Evolutionary conservation across 495 filamentous ascomycete genomes (phyloP).

Genomic region (Aspergillus cavernicola): DNA sequence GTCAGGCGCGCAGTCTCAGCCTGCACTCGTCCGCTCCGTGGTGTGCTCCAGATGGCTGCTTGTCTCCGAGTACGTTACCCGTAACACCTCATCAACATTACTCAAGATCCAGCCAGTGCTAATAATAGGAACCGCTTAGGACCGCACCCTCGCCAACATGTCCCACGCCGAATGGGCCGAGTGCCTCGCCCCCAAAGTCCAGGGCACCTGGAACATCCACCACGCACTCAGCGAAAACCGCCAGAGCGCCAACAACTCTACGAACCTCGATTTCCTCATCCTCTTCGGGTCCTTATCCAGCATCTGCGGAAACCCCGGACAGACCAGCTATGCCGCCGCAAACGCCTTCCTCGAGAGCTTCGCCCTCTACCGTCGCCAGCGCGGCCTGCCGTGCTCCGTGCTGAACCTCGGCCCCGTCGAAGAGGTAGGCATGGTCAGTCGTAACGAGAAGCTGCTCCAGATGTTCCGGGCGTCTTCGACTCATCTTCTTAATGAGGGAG

Average conservation of each 20-base stretch:
- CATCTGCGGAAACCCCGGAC: slow-evolving; percentile 24
- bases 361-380: slow-evolving; percentile 21
- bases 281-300: slow-evolving; percentile 38
- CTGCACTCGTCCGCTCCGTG: too few relatives aligned
- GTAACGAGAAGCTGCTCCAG: neutral
- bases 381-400: slow-evolving; percentile 23
- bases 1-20: slow-evolving; percentile 35
- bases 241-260: slow-evolving; percentile 30
- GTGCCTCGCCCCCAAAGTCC: slow-evolving; percentile 37
- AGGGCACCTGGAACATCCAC: slow-evolving; percentile 55
- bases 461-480: neutral
- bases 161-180: slow-evolving; percentile 30
- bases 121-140: slow-evolving; percentile 15
- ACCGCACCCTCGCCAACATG: slow-evolving; percentile 32
- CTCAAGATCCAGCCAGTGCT: slow-evolving; percentile 37
- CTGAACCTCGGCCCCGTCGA: neutral
- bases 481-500: neutral
- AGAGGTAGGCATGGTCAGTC: neutral
- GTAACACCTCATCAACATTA: too few relatives aligned
- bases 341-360: slow-evolving; percentile 40
- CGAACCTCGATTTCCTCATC: slow-evolving; percentile 46
- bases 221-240: too few relatives aligned
- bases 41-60: too few relatives aligned
- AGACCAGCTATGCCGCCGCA: slow-evolving; percentile 36
- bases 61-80: too few relatives aligned